Evolutionary conservation across 108 stramenopile species (phyloP).

Genomic region (Skeletonema grethae): DNA sequence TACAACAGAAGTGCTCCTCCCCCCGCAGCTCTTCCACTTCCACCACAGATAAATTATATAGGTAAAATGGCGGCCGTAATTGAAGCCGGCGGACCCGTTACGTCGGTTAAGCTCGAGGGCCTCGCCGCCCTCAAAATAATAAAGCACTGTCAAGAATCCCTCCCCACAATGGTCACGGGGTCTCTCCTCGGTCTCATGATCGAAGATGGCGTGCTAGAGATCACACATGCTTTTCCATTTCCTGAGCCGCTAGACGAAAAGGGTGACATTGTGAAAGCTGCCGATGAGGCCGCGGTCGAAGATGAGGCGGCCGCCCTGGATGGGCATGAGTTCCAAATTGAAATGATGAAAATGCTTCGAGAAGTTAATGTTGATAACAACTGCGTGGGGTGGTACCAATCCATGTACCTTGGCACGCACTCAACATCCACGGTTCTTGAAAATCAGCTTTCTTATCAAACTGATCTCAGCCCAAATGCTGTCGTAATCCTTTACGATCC

Average conservation of each 20-base stretch:
- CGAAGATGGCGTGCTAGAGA: slow-evolving; percentile 78
- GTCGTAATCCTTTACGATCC: slow-evolving; percentile 98
- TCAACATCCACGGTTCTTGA: slow-evolving; percentile 87
- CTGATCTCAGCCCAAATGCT: slow-evolving; percentile 92
- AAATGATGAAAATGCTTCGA: slow-evolving; percentile 99
- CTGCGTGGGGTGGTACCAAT: slow-evolving; percentile 99
- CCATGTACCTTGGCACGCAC: slow-evolving; percentile 94
- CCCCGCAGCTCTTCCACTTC: neutral
- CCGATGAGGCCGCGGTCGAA: slow-evolving; percentile 63
- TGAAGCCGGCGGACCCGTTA: slow-evolving; percentile 70
- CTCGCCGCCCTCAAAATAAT: slow-evolving; percentile 96
- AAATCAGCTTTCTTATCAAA: slow-evolving; percentile 94
- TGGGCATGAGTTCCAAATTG: slow-evolving; percentile 89
- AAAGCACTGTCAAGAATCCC: slow-evolving; percentile 96
- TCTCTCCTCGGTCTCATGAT: slow-evolving; percentile 93
- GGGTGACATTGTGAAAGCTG: slow-evolving; percentile 45
- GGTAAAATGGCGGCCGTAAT: slow-evolving; percentile 70
- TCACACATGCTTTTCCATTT: slow-evolving; percentile 94
- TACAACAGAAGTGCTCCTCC: neutral
- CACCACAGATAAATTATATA: neutral
- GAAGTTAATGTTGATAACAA: slow-evolving; percentile 99
- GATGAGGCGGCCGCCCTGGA: slow-evolving; percentile 67
- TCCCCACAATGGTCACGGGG: slow-evolving; percentile 93
- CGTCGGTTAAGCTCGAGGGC: slow-evolving; percentile 78
- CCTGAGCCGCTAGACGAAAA: slow-evolving; percentile 64